Evolutionary conservation across 148 eudicot species (phyloP).

Genomic region (Camellia sinensis): DNA sequence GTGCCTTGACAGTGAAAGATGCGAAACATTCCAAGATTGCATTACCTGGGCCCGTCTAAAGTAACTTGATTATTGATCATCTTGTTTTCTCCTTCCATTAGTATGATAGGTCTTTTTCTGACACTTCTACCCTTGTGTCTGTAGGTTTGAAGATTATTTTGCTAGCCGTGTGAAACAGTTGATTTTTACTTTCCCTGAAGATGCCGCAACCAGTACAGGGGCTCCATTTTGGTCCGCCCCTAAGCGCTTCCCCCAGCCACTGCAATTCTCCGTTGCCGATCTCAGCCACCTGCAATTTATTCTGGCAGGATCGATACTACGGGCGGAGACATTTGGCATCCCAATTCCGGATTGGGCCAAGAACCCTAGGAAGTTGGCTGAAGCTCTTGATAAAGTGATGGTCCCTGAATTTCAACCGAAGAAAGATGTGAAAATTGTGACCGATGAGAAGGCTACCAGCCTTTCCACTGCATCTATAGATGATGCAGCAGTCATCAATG

Average conservation of each 20-base stretch:
- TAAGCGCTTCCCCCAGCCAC: slow-evolving; percentile 77
- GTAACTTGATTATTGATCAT: slow-evolving; percentile 32
- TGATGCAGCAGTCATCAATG: slow-evolving; percentile 68
- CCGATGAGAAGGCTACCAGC: slow-evolving; percentile 76
- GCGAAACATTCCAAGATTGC: slow-evolving; percentile 82
- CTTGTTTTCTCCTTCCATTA: neutral
- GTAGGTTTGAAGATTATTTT: slow-evolving; percentile 90
- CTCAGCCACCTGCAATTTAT: slow-evolving; percentile 70
- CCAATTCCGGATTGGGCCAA: slow-evolving; percentile 78
- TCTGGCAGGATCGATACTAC: slow-evolving; percentile 66
- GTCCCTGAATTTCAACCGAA: slow-evolving; percentile 82
- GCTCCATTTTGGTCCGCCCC: slow-evolving; percentile 98
- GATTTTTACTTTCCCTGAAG: slow-evolving; percentile 83
- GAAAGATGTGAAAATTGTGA: slow-evolving; percentile 70
- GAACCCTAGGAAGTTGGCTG: slow-evolving; percentile 61
- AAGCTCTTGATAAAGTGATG: slow-evolving; percentile 60
- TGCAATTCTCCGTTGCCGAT: slow-evolving; percentile 64
- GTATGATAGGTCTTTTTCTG: neutral
- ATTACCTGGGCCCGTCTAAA: slow-evolving; percentile 79
- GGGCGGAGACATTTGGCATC: slow-evolving; percentile 89
- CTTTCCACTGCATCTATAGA: slow-evolving; percentile 69
- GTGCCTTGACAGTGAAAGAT: slow-evolving; percentile 74
- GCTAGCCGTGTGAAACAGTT: slow-evolving; percentile 77
- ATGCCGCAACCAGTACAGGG: slow-evolving; percentile 82
- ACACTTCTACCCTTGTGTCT: slow-evolving; percentile 11